Evolutionary conservation across 2,329 filamentous ascomycete species (phyloP).

Genomic region (Penicillium sp.): DNA sequence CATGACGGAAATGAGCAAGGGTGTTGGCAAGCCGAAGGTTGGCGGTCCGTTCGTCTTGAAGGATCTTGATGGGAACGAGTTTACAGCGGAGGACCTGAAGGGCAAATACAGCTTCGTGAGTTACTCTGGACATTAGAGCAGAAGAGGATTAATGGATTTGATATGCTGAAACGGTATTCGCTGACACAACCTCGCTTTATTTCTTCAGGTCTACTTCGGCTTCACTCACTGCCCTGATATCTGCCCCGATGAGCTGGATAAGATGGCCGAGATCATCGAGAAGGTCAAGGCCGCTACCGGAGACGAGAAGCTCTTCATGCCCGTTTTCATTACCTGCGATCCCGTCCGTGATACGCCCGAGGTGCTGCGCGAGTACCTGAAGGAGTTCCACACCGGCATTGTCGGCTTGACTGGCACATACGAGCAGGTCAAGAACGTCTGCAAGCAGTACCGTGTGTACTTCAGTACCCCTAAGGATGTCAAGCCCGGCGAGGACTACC

Average conservation of each 20-base stretch:
- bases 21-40: constrained; percentile 88
- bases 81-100: constrained; percentile 77
- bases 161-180: neutral
- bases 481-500: constrained; percentile 89
- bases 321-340: constrained; percentile 94
- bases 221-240: constrained; percentile 99
- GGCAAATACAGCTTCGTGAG: constrained; percentile 68
- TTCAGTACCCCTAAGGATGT: constrained; percentile 90
- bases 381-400: constrained; percentile 85
- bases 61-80: constrained; percentile 76
- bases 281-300: constrained; percentile 49
- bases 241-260: constrained; percentile 97
- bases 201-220: constrained; percentile 82
- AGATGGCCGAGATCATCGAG: constrained; percentile 97
- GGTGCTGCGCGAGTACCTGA: constrained; percentile 79
- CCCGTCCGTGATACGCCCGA: constrained; percentile 84
- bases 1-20: constrained; percentile 88
- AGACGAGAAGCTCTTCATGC: constrained; percentile 56
- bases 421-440: constrained; percentile 88
- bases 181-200: constrained; percentile 3
- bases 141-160: neutral
- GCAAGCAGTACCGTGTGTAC: constrained; percentile 95
- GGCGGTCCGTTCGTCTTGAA: constrained; percentile 80
- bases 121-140: neutral
- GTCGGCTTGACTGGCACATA: constrained; percentile 90